These are phyloP conservation scores for Alternaria tenuissima DNA, from an alignment of 2,329 filamentous ascomycete genomes.

Conservation along the genomic window DNA sequence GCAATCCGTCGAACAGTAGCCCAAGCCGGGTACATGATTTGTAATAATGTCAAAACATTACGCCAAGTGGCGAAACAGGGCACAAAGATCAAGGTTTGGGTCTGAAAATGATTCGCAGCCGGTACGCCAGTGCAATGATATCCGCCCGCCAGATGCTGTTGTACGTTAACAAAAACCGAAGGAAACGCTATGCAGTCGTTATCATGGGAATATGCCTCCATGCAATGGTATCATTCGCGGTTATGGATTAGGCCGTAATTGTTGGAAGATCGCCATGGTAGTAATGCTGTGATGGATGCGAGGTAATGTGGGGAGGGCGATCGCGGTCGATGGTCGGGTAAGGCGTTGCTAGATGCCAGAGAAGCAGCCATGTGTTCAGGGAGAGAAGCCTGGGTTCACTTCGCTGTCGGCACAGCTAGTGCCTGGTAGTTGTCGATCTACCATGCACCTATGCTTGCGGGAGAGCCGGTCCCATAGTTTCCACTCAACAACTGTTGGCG, in stretches of 20 bases:
- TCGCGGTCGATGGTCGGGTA: background rate
- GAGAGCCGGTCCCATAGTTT: constrained; percentile 63
- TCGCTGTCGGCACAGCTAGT: background rate
- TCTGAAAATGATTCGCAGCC: constrained; percentile 7
- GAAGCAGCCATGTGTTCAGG: background rate
- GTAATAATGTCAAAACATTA: constrained; percentile 28
- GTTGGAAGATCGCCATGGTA: constrained; percentile 7
- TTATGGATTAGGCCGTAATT: constrained; percentile 19
- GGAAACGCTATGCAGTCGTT: constrained; percentile 51
- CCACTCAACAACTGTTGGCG: constrained; percentile 62
- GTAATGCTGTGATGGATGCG: constrained; percentile 7
- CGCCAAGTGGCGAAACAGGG: constrained; percentile 20
- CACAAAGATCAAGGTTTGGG: constrained; percentile 11
- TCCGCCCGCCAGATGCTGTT: constrained; percentile 34
- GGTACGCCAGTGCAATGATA: constrained; percentile 24
- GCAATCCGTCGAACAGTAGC: constrained; percentile 5
- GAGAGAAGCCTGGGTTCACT: background rate
- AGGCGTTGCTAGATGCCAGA: background rate
- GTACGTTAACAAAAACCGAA: constrained; percentile 28
- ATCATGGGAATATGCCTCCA: constrained; percentile 34
- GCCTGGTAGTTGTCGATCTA: constrained; percentile 40
- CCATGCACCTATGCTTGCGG: constrained; percentile 66
- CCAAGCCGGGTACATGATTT: background rate
- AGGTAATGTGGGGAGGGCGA: background rate
- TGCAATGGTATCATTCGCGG: constrained; percentile 27